Conservation (phyloP, 2,329 filamentous ascomycete genomes). For the Pseudogymnoascus sp. region DNA sequence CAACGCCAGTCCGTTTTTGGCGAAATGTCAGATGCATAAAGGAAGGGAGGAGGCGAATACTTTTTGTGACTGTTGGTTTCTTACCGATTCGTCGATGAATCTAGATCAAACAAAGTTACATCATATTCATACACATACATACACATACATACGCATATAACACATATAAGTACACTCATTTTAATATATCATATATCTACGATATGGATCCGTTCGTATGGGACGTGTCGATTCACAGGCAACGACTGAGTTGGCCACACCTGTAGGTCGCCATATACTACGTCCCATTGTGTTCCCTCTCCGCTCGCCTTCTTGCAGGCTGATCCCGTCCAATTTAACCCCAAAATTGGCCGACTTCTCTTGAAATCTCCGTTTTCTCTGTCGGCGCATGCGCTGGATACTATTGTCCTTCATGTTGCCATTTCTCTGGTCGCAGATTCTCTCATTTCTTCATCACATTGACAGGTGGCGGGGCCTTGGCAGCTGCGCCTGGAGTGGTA, state of each 20-base stretch:
- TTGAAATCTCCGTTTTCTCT: not conserved
- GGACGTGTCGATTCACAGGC: not conserved
- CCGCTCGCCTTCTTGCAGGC: not conserved
- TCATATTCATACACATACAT: not conserved
- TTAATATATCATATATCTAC: not conserved
- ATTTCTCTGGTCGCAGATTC: not conserved
- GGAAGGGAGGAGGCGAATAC: not conserved
- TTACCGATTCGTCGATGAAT: not conserved
- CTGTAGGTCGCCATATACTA: not conserved
- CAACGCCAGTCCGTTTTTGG: conserved; percentile 4
- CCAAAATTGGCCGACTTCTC: not conserved
- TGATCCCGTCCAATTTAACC: not conserved
- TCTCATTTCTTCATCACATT: not conserved
- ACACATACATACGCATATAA: not conserved
- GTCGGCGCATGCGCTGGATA: not conserved
- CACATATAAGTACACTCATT: not conserved
- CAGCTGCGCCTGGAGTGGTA: not conserved
- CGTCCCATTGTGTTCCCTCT: not conserved
- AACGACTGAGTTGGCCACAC: not conserved
- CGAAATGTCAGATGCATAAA: conserved; percentile 9
- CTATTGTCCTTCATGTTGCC: not conserved
- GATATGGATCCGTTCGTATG: not conserved
- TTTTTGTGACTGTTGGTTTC: not conserved
- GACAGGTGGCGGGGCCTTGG: not conserved
- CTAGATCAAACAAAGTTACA: not conserved